Conservation (phyloP, 1,284 basidiomycete species). For the Uromyces viciae-fabae region DNA sequence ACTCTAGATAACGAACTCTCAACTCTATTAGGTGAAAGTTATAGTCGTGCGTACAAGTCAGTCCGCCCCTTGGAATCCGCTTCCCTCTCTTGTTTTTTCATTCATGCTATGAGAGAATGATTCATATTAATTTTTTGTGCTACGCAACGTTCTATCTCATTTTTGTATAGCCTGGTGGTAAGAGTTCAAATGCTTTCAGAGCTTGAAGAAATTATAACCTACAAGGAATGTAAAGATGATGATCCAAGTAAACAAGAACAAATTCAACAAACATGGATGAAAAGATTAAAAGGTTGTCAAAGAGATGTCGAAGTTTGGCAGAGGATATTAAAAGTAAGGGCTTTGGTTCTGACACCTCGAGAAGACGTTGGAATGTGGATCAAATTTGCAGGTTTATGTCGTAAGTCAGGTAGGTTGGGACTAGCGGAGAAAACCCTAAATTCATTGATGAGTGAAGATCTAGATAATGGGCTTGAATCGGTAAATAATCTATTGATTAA, state of each 20-base stretch:
- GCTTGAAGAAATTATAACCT: slow-evolving; percentile 93
- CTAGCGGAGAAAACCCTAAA: slow-evolving; percentile 97
- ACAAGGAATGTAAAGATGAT: slow-evolving; percentile 81
- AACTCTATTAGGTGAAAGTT: slow-evolving; percentile 89
- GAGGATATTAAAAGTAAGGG: slow-evolving; percentile 90
- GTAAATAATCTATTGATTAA: slow-evolving; percentile 33
- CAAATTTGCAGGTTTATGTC: slow-evolving; percentile 81
- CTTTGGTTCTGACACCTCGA: slow-evolving; percentile 85
- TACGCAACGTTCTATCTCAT: not conserved
- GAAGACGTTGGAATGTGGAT: slow-evolving; percentile 98
- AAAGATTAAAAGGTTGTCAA: slow-evolving; percentile 87
- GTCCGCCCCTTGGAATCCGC: slow-evolving; percentile 48
- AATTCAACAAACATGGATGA: slow-evolving; percentile 69
- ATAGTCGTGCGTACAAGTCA: slow-evolving; percentile 91
- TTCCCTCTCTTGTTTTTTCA: not conserved
- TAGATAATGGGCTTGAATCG: slow-evolving; percentile 47
- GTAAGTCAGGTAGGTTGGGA: slow-evolving; percentile 77
- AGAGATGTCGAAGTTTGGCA: slow-evolving; percentile 99
- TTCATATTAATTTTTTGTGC: not conserved
- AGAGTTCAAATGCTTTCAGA: slow-evolving; percentile 98
- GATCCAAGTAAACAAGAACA: slow-evolving; percentile 79
- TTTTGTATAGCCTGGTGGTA: slow-evolving; percentile 73
- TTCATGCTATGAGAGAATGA: not conserved
- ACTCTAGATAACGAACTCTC: slow-evolving; percentile 86
- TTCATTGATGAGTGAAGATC: slow-evolving; percentile 69